Evolutionary conservation across 148 eudicot genomes (phyloP).

Genomic region (Beta vulgaris): DNA sequence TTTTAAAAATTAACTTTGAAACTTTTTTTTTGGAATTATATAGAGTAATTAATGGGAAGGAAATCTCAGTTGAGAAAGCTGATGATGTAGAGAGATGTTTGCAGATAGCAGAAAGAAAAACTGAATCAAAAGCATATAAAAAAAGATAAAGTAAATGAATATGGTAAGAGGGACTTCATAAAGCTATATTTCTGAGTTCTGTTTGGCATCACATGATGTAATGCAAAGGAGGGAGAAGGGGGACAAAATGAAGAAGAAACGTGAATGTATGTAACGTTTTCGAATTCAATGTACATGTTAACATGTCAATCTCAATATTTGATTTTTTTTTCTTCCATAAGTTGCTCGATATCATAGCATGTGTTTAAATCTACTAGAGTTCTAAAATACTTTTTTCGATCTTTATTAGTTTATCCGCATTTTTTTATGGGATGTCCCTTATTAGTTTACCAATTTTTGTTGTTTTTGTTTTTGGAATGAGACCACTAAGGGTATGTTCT

Average conservation of each 20-base stretch:
- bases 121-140: neutral
- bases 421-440: no score
- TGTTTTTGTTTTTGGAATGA: no score
- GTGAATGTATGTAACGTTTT: neutral
- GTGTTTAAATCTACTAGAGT: no score
- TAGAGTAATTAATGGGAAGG: no score
- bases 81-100: neutral
- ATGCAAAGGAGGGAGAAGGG: neutral
- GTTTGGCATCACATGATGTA: neutral
- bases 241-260: neutral
- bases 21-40: no score
- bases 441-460: no score
- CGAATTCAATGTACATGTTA: neutral
- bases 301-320: neutral
- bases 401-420: no score
- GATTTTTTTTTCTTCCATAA: neutral
- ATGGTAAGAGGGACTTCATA: conserved; percentile 3
- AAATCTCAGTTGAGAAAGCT: no score
- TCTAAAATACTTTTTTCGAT: no score
- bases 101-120: conserved; percentile 6
- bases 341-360: no score
- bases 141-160: neutral
- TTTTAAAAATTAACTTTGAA: no score
- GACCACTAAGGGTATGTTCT: no score
- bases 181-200: neutral